A percentile compares a stretch with the other conserved stretches of the same genome.
These are phyloP conservation scores for Andrographis paniculata DNA, from an alignment of 305 asterid genomes.

Conservation along the genomic window DNA sequence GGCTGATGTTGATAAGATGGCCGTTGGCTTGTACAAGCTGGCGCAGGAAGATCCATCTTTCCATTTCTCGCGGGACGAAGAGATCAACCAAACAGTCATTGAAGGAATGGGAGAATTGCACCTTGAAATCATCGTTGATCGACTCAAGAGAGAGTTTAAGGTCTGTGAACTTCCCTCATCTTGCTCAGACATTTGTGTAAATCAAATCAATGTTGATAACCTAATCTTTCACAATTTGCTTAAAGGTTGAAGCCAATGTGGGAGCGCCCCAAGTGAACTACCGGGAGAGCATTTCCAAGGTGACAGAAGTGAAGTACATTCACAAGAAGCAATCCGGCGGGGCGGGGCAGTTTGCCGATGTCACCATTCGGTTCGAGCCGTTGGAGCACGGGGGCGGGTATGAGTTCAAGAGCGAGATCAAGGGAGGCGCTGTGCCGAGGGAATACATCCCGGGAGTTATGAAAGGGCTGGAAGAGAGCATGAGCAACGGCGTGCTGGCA, in stretches of 20 bases:
- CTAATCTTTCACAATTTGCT: too few relatives aligned
- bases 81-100: constrained; percentile 84
- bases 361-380: constrained; percentile 84
- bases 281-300: constrained; percentile 82
- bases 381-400: constrained; percentile 76
- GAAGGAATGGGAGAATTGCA: constrained; percentile 99
- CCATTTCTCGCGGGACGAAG: constrained; percentile 94
- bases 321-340: constrained; percentile 99
- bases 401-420: constrained; percentile 97
- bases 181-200: too few relatives aligned
- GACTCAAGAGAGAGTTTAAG: constrained; percentile 95
- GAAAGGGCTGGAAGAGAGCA: constrained; percentile 95
- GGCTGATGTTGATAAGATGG: constrained; percentile 93
- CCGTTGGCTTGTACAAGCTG: constrained; percentile 74
- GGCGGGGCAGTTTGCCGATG: constrained; percentile 92
- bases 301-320: constrained; percentile 62
- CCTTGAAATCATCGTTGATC: constrained; percentile 90
- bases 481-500: constrained; percentile 89
- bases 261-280: constrained; percentile 99
- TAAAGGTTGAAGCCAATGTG: constrained; percentile 93
- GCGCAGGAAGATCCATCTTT: constrained; percentile 98
- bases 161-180: constrained; percentile 30
- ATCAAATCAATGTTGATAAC: too few relatives aligned
- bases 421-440: constrained; percentile 95
- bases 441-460: constrained; percentile 95